A percentile compares a stretch with the other conserved stretches of the same genome.
These are phyloP conservation scores for Curvularia sp. DNA, from an alignment of 2,329 filamentous ascomycete species.

Conservation along the genomic window DNA sequence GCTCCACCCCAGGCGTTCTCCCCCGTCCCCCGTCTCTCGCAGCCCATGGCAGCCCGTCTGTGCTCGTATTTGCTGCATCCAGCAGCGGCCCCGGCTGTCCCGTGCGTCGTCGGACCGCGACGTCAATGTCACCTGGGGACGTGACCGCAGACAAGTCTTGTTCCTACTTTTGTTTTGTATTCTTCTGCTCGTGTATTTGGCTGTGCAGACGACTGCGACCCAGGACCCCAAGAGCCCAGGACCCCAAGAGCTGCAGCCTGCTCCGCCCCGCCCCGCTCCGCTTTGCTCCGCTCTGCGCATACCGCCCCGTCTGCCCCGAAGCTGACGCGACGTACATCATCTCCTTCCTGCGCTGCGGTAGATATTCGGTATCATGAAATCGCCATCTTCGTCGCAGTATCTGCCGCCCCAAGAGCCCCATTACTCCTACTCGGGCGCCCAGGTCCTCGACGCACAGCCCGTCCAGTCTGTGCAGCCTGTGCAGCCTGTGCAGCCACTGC, in stretches of 20 bases:
- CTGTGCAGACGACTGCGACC: constrained; percentile 1
- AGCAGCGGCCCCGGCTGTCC: constrained; percentile 8
- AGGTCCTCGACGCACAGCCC: constrained; percentile 16
- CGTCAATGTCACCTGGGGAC: background rate
- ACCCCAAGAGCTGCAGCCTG: background rate
- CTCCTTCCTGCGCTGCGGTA: constrained; percentile 24
- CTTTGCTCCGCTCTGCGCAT: constrained; percentile 12
- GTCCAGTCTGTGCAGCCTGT: background rate
- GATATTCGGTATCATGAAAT: constrained; percentile 26
- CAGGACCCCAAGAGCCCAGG: background rate
- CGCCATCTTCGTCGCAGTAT: constrained; percentile 27
- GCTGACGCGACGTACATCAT: constrained; percentile 21
- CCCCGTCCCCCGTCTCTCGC: background rate
- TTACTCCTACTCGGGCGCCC: constrained; percentile 38
- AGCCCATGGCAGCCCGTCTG: background rate
- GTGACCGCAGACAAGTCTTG: background rate
- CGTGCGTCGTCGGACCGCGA: constrained; percentile 17
- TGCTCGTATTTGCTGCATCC: background rate
- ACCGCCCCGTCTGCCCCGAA: constrained; percentile 5
- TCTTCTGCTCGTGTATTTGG: constrained; percentile 1
- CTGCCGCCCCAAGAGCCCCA: constrained; percentile 36
- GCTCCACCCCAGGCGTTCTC: background rate
- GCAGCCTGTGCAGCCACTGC: too few relatives aligned
- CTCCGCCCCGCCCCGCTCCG: constrained; percentile 6
- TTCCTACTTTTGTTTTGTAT: background rate